Evolutionary conservation across 208 protist genomes (phyloP).

Genomic region (Wallacemonas sp.): DNA sequence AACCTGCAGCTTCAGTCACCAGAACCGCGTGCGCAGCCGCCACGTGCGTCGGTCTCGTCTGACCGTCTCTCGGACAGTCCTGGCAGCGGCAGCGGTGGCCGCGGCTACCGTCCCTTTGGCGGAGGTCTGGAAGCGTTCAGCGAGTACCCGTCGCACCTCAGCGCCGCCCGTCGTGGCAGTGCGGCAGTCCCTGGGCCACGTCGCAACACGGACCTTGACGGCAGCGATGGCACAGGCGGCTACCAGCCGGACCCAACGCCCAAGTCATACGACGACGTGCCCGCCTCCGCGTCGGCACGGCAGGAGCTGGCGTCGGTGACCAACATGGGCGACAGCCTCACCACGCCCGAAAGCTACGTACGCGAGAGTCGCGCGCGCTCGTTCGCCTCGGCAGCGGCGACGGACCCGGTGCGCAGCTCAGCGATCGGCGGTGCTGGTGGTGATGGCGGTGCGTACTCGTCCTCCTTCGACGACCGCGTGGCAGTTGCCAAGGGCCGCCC

Average conservation of each 20-base stretch:
- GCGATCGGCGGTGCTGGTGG: neutral
- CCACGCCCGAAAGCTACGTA: neutral
- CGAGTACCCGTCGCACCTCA: neutral
- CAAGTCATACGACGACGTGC: slow-evolving; percentile 41
- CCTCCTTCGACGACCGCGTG: slow-evolving; percentile 21
- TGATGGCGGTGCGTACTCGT: neutral
- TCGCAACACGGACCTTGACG: slow-evolving; percentile 11
- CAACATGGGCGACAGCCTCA: neutral
- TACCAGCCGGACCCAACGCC: neutral
- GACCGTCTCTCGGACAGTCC: neutral
- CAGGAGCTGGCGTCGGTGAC: slow-evolving; percentile 4
- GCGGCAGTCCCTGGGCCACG: neutral
- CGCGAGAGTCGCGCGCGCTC: slow-evolving; percentile 10
- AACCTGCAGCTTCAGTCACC: slow-evolving; percentile 8
- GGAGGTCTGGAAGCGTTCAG: neutral
- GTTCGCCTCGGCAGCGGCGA: neutral
- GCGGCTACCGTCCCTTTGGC: neutral
- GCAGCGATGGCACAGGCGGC: neutral
- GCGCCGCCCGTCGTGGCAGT: slow-evolving; percentile 11
- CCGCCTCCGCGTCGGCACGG: slow-evolving; percentile 35
- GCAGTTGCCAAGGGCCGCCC: slow-evolving; percentile 19
- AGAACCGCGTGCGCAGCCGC: neutral
- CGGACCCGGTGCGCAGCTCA: neutral
- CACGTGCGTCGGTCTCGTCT: neutral
- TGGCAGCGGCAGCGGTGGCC: neutral